Conservation (phyloP, 2,329 filamentous ascomycete species). For the Pseudopyricularia cyperi region DNA sequence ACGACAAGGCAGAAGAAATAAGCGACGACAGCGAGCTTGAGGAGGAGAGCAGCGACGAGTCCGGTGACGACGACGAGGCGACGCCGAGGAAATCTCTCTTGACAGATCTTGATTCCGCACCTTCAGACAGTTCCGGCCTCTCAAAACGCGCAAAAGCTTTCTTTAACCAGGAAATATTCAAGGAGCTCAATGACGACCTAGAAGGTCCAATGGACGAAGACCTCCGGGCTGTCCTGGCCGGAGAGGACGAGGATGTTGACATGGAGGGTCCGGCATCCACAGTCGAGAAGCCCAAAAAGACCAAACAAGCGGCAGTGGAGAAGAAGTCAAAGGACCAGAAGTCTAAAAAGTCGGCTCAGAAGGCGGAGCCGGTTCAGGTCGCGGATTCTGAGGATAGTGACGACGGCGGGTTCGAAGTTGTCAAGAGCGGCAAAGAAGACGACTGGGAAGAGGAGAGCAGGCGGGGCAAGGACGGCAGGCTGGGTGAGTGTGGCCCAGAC, state of each 20-base stretch:
- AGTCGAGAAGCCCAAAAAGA: conserved; percentile 22
- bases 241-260: conserved; percentile 17
- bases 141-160: conserved; percentile 78
- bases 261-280: conserved; percentile 23
- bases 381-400: conserved; percentile 16
- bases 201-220: conserved; percentile 30
- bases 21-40: conserved; percentile 35
- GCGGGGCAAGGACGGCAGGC: conserved; percentile 47
- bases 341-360: conserved; percentile 14
- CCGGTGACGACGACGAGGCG: conserved; percentile 36
- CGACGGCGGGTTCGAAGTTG: conserved; percentile 42
- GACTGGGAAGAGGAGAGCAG: conserved; percentile 57
- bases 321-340: conserved; percentile 14
- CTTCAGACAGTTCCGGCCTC: conserved; percentile 42
- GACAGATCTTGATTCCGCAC: conserved; percentile 46
- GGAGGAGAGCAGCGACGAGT: conserved; percentile 50
- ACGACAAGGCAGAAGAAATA: conserved; percentile 40
- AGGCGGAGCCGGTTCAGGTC: background rate
- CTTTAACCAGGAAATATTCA: conserved; percentile 92
- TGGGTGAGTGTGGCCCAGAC: conserved; percentile 28
- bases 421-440: conserved; percentile 30
- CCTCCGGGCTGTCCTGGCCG: conserved; percentile 5
- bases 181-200: conserved; percentile 58
- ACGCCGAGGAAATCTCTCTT: conserved; percentile 35
- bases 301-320: conserved; percentile 1